These are phyloP conservation scores for Gastrolobium villosum DNA, from an alignment of 306 rosid genomes.

Conservation along the genomic window DNA sequence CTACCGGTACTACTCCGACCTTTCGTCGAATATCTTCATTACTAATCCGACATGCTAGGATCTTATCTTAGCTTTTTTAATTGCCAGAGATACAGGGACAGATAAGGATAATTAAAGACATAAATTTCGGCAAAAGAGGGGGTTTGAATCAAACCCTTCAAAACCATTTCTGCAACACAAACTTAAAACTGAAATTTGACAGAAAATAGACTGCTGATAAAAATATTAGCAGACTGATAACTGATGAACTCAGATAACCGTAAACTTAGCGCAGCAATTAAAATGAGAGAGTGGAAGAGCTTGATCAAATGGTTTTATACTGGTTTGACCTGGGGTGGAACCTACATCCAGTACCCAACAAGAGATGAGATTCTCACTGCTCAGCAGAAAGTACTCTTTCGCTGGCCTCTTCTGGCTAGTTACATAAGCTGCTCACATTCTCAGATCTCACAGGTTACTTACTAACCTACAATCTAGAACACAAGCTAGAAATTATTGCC, in stretches of 20 bases:
- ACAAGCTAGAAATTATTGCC: not conserved
- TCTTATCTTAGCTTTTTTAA: not conserved
- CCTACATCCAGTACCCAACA: not conserved
- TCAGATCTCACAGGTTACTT: not conserved
- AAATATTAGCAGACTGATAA: slow-evolving; percentile 26
- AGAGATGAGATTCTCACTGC: slow-evolving; percentile 14
- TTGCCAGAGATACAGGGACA: not conserved
- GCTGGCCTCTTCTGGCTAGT: not conserved
- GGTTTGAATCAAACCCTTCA: not conserved
- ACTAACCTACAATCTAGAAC: not conserved
- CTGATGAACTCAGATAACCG: slow-evolving; percentile 13
- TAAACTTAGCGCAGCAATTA: slow-evolving; percentile 3
- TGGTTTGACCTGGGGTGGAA: too few relatives aligned
- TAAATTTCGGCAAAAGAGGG: not conserved
- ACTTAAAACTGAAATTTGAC: not conserved
- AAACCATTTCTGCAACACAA: not conserved
- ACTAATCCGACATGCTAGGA: too few relatives aligned
- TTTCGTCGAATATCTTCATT: too few relatives aligned
- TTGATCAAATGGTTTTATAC: not conserved
- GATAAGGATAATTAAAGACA: slow-evolving; percentile 20
- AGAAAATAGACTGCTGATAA: slow-evolving; percentile 14
- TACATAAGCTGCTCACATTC: not conserved
- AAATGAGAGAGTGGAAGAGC: slow-evolving; percentile 10
- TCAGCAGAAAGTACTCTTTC: slow-evolving; percentile 1
- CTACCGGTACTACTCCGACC: too few relatives aligned